Base-by-base conservation (phyloP, 2,329 filamentous ascomycete genomes). In the Pestalotiopsis fici region DNA sequence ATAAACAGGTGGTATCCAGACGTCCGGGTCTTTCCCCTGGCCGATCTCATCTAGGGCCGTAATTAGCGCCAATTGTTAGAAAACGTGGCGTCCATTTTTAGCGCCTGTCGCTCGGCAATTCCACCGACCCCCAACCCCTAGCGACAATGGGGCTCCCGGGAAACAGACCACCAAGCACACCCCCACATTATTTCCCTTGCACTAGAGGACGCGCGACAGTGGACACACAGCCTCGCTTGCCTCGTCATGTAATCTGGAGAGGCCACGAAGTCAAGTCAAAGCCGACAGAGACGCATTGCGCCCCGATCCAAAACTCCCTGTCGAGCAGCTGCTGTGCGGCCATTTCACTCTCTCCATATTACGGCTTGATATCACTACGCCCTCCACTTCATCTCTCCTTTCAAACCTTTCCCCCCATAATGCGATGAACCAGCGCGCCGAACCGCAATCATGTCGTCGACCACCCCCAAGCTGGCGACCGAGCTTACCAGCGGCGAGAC, bases 401-500 rank as follows among this genome's bases (percentile, higher is more conserved):
- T 27, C 55, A n/a, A 57, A 37, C 27, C n/a, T n/a, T 31, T 25
- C n/a, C 11, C 35, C 7, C 59, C 18, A 62, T 27, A 11, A 62
- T 23, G 37, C 12, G 21, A 21, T 23, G 23, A 57, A 7, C 23
- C 12, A 13, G 23, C 9, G 27, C 15, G 47, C 55, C 18, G 43
- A 18, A 21, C 43, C 43, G 43, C 43, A 54, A 57, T 55, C 35
- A 62, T 25, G 54, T 66, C 62, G 66, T 61, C 69, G 64, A 47
- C 59, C 62, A 28, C 66, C 39, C 64, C 64, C 66, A 74, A 70
- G 64, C 76, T 74, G 72, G 65, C 74, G 67, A 74, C 77, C 23
- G 71, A 79, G 39, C 87, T 90, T 71, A 85, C 87, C 64, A 78
- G 78, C 69, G 77, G 77, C 64, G 88, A 90, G 78, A 81, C 84